Evolutionary conservation across 2,329 filamentous ascomycete genomes (phyloP), one percentile per base, ranked within the genome.

Genomic region (Sporothrix phasma): DNA sequence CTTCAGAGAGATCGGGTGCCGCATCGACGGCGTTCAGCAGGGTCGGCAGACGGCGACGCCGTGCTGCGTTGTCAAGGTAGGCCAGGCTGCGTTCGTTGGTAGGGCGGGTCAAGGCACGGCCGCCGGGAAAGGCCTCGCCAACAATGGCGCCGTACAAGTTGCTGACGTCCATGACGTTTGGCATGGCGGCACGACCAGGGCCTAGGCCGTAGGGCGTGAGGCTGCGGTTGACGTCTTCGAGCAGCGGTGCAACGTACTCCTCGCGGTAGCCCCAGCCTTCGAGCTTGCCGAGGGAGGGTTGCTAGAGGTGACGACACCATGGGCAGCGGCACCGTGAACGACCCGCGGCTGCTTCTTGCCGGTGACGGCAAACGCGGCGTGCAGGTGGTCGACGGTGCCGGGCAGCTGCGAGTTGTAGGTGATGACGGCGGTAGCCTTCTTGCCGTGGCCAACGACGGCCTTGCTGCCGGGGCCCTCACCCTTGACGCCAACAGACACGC

Each of bases 101-200:
- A 10, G 85, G 84, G 39, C 91, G 88, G 71, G 88, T 95, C 73
- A 92, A 94, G 51, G 85, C 82, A 64, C 88, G 86, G 3, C 93
- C 92, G 58, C 90, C 89, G 0, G 92, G 92, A 64, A 88, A 90
- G 1, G 91, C 92, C 77, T 96, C 91, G 3, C 92, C 93, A 62
- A 90, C 87, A 7, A 96, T 77, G 76, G 93, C 84, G 8, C 93
- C 93, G 72, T 89, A 92, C 8, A 84, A 83, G 70, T 93, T 89
- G 71, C 92, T 96, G 41, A 96, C 84, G 72, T 96, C 92, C 88
- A 97, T 92, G 41, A 89, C 84, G 71, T 97, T 97, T 1, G 90
- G 89, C 26, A 87, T 78, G 17, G 88, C 90, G 10, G 91, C 86
- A 61, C 90, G 87, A 5, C 91, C 92, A 37, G 90, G 80, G 3